These are phyloP conservation scores for Onygenales sp. DNA, from an alignment of 2,329 filamentous ascomycete genomes.

Conservation along the genomic window DNA sequence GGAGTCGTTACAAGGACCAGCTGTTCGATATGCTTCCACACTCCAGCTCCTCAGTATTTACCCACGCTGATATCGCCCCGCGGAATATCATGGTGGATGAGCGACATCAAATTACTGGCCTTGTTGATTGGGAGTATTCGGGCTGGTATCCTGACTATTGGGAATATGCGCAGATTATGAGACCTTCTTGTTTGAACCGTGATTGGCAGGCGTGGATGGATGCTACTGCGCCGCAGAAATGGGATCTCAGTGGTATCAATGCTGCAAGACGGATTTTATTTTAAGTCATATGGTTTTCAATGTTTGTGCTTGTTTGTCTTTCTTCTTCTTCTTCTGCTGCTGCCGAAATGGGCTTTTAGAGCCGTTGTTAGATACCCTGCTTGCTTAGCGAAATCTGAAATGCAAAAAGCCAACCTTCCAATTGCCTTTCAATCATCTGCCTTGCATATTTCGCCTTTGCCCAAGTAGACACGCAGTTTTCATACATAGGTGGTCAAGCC, in stretches of 20 bases:
- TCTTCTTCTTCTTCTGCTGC: too few relatives aligned
- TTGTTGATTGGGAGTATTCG: slow-evolving; percentile 33
- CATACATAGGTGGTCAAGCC: too few relatives aligned
- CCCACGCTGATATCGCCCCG: slow-evolving; percentile 23
- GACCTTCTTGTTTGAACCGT: slow-evolving; percentile 12
- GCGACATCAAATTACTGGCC: slow-evolving; percentile 15
- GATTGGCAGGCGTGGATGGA: slow-evolving; percentile 20
- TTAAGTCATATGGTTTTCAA: too few relatives aligned
- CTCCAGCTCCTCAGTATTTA: slow-evolving; percentile 19
- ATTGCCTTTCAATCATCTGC: too few relatives aligned
- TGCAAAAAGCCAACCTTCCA: too few relatives aligned
- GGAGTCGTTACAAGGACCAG: slow-evolving; percentile 11
- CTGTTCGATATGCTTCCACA: slow-evolving; percentile 15
- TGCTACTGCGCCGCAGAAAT: slow-evolving; percentile 15
- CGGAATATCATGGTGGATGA: slow-evolving; percentile 23
- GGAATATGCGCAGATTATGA: slow-evolving; percentile 28
- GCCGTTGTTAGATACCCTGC: too few relatives aligned
- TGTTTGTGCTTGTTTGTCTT: too few relatives aligned
- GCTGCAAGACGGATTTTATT: slow-evolving; percentile 21
- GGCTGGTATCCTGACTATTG: slow-evolving; percentile 35
- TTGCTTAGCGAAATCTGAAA: too few relatives aligned
- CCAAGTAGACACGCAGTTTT: too few relatives aligned
- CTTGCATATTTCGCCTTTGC: too few relatives aligned
- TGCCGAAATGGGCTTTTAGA: too few relatives aligned
- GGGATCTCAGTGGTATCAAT: slow-evolving; percentile 18